phyloP scores from a whole-genome alignment of 2,329 filamentous ascomycete species.

The Calonectria multiphialidica region DNA sequence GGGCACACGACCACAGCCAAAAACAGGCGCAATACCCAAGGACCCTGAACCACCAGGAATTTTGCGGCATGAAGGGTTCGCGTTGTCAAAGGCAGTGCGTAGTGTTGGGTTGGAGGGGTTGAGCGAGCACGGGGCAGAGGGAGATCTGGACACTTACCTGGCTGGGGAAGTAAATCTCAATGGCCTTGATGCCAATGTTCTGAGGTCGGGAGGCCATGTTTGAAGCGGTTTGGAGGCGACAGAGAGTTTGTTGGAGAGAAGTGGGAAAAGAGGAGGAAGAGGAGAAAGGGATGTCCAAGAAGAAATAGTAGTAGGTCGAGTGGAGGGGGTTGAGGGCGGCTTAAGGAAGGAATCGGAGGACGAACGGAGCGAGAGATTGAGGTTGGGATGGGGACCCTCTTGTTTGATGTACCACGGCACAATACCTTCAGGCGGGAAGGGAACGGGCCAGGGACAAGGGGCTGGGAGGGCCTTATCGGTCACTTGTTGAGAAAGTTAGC shows the following conservation, averaged over 20 bases:
- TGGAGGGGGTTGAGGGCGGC: slow-evolving; percentile 32
- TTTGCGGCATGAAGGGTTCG: not conserved
- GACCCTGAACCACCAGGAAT: not conserved
- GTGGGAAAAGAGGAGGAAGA: slow-evolving; percentile 30
- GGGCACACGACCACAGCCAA: slow-evolving; percentile 41
- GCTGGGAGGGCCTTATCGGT: slow-evolving; percentile 6
- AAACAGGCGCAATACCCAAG: slow-evolving; percentile 27
- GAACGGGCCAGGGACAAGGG: slow-evolving; percentile 19
- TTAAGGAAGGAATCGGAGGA: slow-evolving; percentile 30
- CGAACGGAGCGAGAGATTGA: slow-evolving; percentile 36
- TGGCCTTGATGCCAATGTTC: slow-evolving; percentile 94
- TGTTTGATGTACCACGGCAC: slow-evolving; percentile 9
- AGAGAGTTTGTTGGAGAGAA: slow-evolving; percentile 15
- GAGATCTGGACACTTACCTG: slow-evolving; percentile 71
- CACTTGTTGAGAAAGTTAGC: slow-evolving; percentile 25
- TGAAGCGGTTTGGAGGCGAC: slow-evolving; percentile 28
- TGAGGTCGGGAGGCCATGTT: slow-evolving; percentile 82
- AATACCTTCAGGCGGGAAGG: slow-evolving; percentile 9
- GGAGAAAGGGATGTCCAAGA: slow-evolving; percentile 29
- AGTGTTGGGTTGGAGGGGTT: slow-evolving; percentile 15
- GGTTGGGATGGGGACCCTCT: slow-evolving; percentile 22
- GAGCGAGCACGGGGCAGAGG: slow-evolving; percentile 26
- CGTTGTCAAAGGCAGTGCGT: not conserved
- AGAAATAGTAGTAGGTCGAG: slow-evolving; percentile 3
- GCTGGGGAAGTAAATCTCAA: slow-evolving; percentile 89